Evolutionary conservation across 1,284 basidiomycete genomes (phyloP).

Genomic region (Violaceomyces palustris): DNA sequence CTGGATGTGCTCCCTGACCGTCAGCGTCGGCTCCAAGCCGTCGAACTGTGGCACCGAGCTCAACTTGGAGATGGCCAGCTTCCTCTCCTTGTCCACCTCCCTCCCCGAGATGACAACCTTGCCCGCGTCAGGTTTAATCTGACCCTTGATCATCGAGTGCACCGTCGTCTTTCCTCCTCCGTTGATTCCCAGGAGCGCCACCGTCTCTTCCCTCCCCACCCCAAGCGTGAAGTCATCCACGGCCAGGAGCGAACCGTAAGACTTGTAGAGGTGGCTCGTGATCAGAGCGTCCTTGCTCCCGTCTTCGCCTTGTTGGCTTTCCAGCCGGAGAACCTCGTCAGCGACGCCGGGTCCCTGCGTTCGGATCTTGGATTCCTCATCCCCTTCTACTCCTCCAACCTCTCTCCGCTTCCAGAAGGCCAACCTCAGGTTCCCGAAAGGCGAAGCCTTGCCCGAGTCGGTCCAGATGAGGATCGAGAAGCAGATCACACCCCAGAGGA

Average conservation of each 20-base stretch:
- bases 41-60: constrained; percentile 65
- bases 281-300: constrained; percentile 66
- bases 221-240: constrained; percentile 71
- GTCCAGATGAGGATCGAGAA: constrained; percentile 62
- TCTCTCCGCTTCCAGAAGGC: constrained; percentile 1
- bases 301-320: constrained; percentile 53
- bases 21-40: constrained; percentile 70
- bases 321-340: constrained; percentile 59
- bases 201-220: constrained; percentile 63
- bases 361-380: constrained; percentile 9
- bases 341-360: constrained; percentile 57
- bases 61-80: constrained; percentile 14
- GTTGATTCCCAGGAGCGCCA: constrained; percentile 72
- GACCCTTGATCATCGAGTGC: constrained; percentile 19
- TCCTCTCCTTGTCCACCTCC: constrained; percentile 9
- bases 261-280: constrained; percentile 65
- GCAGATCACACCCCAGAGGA: constrained; percentile 60
- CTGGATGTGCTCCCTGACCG: constrained; percentile 68
- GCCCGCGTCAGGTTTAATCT: constrained; percentile 13
- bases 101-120: constrained; percentile 17
- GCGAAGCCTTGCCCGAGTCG: constrained; percentile 59
- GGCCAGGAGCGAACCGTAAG: constrained; percentile 61
- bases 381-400: too few species aligned
- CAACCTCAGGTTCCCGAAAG: too few species aligned
- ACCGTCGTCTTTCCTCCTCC: constrained; percentile 70